These are phyloP conservation scores for Boletus fagicola DNA, from an alignment of 768 basidiomycete genomes.

Conservation along the genomic window DNA sequence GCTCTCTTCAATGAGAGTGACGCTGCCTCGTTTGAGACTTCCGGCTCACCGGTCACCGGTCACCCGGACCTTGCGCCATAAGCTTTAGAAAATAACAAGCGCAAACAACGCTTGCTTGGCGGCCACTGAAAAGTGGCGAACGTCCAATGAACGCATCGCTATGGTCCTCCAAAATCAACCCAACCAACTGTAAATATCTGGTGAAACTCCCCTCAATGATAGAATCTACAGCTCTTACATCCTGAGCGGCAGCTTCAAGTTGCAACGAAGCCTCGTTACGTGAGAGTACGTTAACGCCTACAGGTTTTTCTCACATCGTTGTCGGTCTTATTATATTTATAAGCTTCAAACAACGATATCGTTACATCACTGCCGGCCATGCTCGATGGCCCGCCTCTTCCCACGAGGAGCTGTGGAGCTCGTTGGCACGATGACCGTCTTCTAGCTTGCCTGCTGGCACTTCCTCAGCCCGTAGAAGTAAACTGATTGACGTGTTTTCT, in stretches of 20 bases:
- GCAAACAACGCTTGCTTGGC: conserved; percentile 1
- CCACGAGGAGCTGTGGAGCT: not conserved
- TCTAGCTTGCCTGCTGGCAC: conserved; percentile 1
- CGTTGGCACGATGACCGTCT: not conserved
- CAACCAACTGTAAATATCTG: no score
- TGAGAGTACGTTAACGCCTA: conserved; percentile 16
- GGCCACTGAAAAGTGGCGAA: no score
- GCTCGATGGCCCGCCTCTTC: not conserved
- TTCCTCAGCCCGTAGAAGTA: not conserved
- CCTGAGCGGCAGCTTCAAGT: not conserved
- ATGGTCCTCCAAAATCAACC: not conserved
- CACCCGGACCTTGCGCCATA: no score
- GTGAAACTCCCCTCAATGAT: not conserved
- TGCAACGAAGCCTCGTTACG: not conserved
- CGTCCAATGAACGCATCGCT: no score
- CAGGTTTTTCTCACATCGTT: not conserved
- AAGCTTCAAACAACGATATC: no score
- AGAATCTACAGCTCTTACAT: not conserved
- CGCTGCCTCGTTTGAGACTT: not conserved
- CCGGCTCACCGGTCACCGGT: not conserved
- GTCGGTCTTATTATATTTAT: not conserved
- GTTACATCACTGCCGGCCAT: no score
- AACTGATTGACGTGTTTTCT: conserved; percentile 8
- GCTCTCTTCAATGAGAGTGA: not conserved
- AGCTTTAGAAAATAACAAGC: not conserved